Evolutionary conservation across 192 early-diverging fungal genomes (phyloP).

Genomic region (Gigaspora rosea): DNA sequence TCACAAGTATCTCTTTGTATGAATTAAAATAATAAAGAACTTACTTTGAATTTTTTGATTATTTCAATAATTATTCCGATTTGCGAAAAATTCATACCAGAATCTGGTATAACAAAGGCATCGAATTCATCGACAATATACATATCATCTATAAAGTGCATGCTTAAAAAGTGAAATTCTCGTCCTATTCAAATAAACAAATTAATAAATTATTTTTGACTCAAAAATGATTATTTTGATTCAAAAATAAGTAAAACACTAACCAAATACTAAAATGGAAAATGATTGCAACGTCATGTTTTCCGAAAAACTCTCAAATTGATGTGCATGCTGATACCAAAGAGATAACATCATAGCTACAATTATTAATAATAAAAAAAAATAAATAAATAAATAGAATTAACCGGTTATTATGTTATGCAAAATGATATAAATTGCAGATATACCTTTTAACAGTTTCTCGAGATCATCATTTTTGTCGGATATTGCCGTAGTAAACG

Average conservation of each 20-base stretch:
- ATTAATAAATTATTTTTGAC: background rate
- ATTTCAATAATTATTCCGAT: background rate
- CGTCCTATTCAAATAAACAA: conserved; percentile 1
- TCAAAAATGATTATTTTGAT: too few species aligned
- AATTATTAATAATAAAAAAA: background rate
- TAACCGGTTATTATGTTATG: background rate
- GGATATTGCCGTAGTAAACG: background rate
- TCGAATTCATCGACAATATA: conserved; percentile 18
- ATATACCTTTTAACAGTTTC: conserved; percentile 16
- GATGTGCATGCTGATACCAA: conserved; percentile 14
- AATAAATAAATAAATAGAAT: background rate
- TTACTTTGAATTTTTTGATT: conserved; percentile 21
- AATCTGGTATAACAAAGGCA: conserved; percentile 16
- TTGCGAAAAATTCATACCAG: background rate
- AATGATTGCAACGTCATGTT: conserved; percentile 9
- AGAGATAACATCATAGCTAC: conserved; percentile 12
- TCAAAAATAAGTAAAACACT: background rate
- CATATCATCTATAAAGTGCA: conserved; percentile 12
- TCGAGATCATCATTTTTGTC: conserved; percentile 22
- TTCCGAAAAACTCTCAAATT: background rate
- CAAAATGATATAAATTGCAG: background rate
- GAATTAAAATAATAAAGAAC: conserved; percentile 1
- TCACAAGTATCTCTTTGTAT: background rate
- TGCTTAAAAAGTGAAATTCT: conserved; percentile 7
- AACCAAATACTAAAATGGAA: conserved; percentile 5